A percentile compares a stretch with the other conserved stretches of the same genome.
Evolutionary conservation across 352 stramenopile species (phyloP).

Genomic region (Phytopythium ostracodes): DNA sequence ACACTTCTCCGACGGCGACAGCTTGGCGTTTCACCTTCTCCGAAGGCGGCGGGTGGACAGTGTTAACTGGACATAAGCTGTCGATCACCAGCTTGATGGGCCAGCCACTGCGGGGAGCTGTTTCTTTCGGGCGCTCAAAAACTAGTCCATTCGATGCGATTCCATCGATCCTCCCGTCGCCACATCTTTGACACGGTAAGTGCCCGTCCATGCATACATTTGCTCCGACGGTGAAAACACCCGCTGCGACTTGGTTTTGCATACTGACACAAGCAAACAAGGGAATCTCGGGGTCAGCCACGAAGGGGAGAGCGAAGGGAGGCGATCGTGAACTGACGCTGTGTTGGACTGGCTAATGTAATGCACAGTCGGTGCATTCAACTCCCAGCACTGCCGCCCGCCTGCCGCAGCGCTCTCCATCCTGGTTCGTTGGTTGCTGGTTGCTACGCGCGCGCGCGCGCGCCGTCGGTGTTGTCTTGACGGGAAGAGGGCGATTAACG

Average conservation of each 20-base stretch:
- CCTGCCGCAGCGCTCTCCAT: neutral
- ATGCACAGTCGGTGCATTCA: neutral
- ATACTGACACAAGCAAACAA: neutral
- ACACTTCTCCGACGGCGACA: neutral
- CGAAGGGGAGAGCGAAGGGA: neutral
- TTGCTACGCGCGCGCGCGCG: neutral
- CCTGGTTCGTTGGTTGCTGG: neutral
- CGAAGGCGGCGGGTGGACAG: neutral
- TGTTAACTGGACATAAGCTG: neutral
- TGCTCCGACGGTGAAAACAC: neutral
- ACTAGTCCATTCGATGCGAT: neutral
- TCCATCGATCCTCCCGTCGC: neutral
- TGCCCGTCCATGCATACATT: neutral
- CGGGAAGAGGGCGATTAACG: neutral
- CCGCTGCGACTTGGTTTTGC: neutral
- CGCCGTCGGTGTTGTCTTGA: neutral
- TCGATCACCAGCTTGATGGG: neutral
- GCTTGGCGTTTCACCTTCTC: neutral
- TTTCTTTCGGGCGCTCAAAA: neutral
- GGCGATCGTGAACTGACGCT: neutral
- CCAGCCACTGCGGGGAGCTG: neutral
- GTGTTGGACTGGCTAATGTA: neutral
- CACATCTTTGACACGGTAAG: neutral
- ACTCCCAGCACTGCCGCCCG: neutral
- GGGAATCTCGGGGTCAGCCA: neutral